Evolutionary conservation across 805 yeast genomes (phyloP), one percentile per base, ranked within the genome.

Genomic region (Saccharomycopsis microspora): DNA sequence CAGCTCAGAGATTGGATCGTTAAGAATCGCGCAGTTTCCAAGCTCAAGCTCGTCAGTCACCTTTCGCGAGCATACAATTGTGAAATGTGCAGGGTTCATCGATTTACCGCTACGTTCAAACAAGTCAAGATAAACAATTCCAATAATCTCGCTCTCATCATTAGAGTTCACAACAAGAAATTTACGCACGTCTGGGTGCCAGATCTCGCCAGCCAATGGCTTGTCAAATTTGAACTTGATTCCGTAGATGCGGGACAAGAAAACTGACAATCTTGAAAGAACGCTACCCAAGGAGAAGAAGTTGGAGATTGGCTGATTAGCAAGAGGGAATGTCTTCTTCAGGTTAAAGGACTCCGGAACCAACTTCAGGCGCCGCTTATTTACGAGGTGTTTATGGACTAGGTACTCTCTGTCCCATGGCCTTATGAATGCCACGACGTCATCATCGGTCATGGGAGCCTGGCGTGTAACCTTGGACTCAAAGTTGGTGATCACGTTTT

Each of bases 361-460:
- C 36, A 34, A 34, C 10, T 8, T 35, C n/a, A 39, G 44, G 7
- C 53, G 44, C 32, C 51, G 58, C 48, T 64, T 47, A 10, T 38
- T 39, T 7, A 48, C 29, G n/a, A 52, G 27, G 10, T 39, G 33
- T 34, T 65, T 56, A n/a, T 69, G 54, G 7, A 70, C 58, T 51
- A 65, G 72, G 58, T 74, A 89, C 54, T 88, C 95, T 52, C 95
- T 73, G 62, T 93, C 97, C 97, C 97, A 93, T 1, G 96, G 96
- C 51, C 78, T 74, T 33, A 88, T 70, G 8, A 63, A 61, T 5
- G 64, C 63, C 4, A 75, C 60, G 2, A 78, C 63, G 28, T 72
- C 71, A 11, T 64, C 65, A 48, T 65, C 69, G 32, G 63, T 54
- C 7, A 58, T 54, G 6, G 49, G 48, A 43, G 54, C 52, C 53